Conservation (phyloP, 768 basidiomycete species). For the Rhodotorula graminis region DNA sequence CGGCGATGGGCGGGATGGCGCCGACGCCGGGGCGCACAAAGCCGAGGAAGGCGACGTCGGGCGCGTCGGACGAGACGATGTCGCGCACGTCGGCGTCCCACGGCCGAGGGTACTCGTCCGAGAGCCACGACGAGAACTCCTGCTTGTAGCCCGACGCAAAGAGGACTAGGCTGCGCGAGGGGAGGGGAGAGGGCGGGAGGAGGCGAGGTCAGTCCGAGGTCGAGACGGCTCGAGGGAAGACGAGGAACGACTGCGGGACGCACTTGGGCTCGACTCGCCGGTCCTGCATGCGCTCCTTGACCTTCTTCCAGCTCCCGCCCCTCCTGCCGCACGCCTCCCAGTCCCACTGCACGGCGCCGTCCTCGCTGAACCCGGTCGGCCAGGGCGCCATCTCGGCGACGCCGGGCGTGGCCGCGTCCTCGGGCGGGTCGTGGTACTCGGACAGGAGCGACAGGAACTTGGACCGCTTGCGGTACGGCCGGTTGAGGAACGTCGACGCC, state of each 20-base stretch:
- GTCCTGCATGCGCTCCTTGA: slow-evolving; percentile 47
- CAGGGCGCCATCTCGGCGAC: slow-evolving; percentile 58
- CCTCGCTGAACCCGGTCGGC: slow-evolving; percentile 51
- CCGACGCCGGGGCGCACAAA: slow-evolving; percentile 49
- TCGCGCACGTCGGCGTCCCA: slow-evolving; percentile 53
- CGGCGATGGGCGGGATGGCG: slow-evolving; percentile 51
- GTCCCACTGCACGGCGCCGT: slow-evolving; percentile 53
- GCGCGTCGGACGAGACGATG: slow-evolving; percentile 38
- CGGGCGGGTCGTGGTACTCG: slow-evolving; percentile 59
- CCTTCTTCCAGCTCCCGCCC: slow-evolving; percentile 47
- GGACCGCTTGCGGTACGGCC: slow-evolving; percentile 54
- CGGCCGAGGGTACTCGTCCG: slow-evolving; percentile 50
- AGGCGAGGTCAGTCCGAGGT: too few species aligned
- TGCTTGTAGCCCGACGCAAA: slow-evolving; percentile 43
- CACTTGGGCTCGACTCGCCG: slow-evolving; percentile 52
- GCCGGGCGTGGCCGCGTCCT: slow-evolving; percentile 50
- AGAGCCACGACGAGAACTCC: slow-evolving; percentile 51
- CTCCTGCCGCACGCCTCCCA: slow-evolving; percentile 48
- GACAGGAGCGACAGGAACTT: slow-evolving; percentile 53
- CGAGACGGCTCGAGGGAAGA: accelerated
- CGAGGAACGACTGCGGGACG: not conserved
- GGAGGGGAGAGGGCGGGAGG: too few species aligned
- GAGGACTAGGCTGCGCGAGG: slow-evolving; percentile 12
- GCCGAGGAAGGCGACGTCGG: slow-evolving; percentile 46
- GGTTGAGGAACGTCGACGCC: slow-evolving; percentile 59